Evolutionary conservation across 2,329 filamentous ascomycete genomes (phyloP).

Genomic region (Aspergillus costaricaensis): DNA sequence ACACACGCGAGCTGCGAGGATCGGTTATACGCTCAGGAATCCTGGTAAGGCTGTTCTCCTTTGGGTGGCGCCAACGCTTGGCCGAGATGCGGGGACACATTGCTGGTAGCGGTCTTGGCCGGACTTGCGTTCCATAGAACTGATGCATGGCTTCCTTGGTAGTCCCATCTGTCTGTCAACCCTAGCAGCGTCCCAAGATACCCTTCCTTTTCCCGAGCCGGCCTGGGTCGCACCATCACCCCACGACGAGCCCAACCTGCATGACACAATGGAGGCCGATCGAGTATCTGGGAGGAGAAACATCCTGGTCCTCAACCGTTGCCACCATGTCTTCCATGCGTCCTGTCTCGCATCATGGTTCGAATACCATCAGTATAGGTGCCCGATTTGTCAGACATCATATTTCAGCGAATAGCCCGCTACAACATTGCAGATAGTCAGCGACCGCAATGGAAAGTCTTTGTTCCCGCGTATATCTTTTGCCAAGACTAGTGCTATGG

Average conservation of each 20-base stretch:
- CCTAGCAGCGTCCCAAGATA: constrained; percentile 24
- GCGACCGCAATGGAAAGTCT: background rate
- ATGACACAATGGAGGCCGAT: constrained; percentile 6
- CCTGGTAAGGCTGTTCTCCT: constrained; percentile 28
- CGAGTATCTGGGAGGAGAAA: background rate
- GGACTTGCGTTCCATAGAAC: constrained; percentile 7
- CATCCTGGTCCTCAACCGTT: constrained; percentile 31
- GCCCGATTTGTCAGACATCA: constrained; percentile 33
- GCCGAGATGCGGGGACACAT: constrained; percentile 25
- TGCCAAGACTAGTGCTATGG: background rate
- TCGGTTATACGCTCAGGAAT: constrained; percentile 26
- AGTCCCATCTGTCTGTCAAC: constrained; percentile 34
- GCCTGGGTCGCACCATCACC: constrained; percentile 12
- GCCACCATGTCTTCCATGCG: constrained; percentile 34
- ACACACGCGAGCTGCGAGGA: constrained; percentile 18
- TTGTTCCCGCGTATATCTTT: background rate
- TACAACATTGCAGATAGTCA: background rate
- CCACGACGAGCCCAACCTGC: constrained; percentile 3
- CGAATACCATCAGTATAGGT: constrained; percentile 31
- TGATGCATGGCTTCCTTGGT: constrained; percentile 14
- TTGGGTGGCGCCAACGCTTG: constrained; percentile 17
- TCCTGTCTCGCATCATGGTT: constrained; percentile 34
- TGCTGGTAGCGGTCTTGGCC: constrained; percentile 22
- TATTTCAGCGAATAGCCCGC: constrained; percentile 18
- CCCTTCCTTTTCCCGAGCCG: constrained; percentile 23